Percentiles rank a stretch among this genome's conserved stretches.
These are phyloP conservation scores for Spergularia azorica DNA, from an alignment of 179 eudicot genomes.

Conservation along the genomic window DNA sequence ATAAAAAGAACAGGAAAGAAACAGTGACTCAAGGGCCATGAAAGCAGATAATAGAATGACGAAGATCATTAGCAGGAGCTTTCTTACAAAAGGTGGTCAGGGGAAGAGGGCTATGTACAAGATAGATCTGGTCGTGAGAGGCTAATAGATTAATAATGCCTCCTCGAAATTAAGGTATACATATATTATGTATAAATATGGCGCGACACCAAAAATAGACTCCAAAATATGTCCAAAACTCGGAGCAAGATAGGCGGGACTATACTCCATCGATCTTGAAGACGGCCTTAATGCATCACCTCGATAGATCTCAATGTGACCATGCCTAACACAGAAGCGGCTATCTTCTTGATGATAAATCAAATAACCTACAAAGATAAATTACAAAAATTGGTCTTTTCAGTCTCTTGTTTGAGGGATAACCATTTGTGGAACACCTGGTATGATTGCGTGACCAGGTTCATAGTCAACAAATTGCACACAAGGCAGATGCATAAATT, in stretches of 20 bases:
- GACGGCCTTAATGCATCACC: constrained; percentile 18
- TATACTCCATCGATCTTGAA: constrained; percentile 18
- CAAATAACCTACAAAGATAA: constrained; percentile 20
- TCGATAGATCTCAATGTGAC: constrained; percentile 18
- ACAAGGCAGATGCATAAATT: neutral
- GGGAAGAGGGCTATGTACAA: constrained; percentile 30
- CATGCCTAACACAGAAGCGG: constrained; percentile 7
- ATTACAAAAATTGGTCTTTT: neutral
- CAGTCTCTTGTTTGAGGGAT: too few species aligned
- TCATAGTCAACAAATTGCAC: too few species aligned
- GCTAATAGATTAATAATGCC: constrained; percentile 29
- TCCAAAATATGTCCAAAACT: constrained; percentile 39
- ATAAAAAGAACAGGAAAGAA: too few species aligned
- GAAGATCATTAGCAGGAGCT: constrained; percentile 26
- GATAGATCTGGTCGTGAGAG: constrained; percentile 20
- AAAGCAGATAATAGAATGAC: neutral
- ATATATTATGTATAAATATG: constrained; percentile 22
- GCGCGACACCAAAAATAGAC: constrained; percentile 29
- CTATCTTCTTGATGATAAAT: constrained; percentile 19
- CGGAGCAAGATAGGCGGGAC: constrained; percentile 23
- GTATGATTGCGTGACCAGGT: too few species aligned
- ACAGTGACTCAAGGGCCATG: too few species aligned
- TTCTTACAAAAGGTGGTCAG: constrained; percentile 37
- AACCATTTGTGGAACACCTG: too few species aligned
- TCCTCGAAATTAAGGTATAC: constrained; percentile 30